These are phyloP conservation scores for Xylariaceae sp. DNA, from an alignment of 2,329 filamentous ascomycete species.

Conservation along the genomic window DNA sequence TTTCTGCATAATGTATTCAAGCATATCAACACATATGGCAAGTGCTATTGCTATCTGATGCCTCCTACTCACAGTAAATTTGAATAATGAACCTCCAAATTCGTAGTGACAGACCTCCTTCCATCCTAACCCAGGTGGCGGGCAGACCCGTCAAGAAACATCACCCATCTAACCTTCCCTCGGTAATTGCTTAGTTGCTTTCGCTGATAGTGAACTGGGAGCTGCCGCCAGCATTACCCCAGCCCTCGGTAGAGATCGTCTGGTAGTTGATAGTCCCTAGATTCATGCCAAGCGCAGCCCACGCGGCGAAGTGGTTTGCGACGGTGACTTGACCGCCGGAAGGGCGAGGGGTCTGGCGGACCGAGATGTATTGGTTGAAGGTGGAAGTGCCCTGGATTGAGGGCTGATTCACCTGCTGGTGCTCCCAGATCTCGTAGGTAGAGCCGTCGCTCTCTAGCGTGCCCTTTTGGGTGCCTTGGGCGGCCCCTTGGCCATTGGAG, in stretches of 20 bases:
- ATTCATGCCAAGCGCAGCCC: not conserved
- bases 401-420: not conserved
- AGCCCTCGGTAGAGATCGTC: not conserved
- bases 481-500: not conserved
- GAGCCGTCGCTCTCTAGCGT: not conserved
- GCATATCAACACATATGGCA: no score
- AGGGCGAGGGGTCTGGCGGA: not conserved
- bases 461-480: not conserved
- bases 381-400: not conserved
- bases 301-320: not conserved
- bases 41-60: no score
- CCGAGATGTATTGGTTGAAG: not conserved
- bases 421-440: not conserved
- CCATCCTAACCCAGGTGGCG: no score
- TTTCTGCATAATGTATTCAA: no score
- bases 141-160: no score
- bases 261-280: not conserved
- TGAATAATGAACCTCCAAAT: no score
- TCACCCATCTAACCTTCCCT: no score
- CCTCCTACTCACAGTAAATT: no score
- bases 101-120: no score
- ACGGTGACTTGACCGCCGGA: not conserved
- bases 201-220: not conserved
- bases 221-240: not conserved
- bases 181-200: no score